Evolutionary conservation across 345 rosid genomes (phyloP).

Genomic region (Arabidopsis thaliana): TAIR10.1 NC_003070.9:5863501-5864000

Average conservation of each 20-base stretch:
- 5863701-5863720: slow-evolving; percentile 51
- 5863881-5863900: slow-evolving; percentile 57
- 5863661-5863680: slow-evolving; percentile 41
- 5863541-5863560: neutral
- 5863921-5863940: slow-evolving; percentile 46
- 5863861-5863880: slow-evolving; percentile 63
- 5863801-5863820: slow-evolving; percentile 33
- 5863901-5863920: slow-evolving; percentile 64
- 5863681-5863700: slow-evolving; percentile 53
- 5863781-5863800: slow-evolving; percentile 12
- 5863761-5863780: neutral
- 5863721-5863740: slow-evolving; percentile 43
- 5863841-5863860: slow-evolving; percentile 76
- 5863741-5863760: slow-evolving; percentile 14
- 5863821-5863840: slow-evolving; percentile 51
- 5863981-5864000: slow-evolving; percentile 13
- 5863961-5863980: neutral
- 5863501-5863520: no score
- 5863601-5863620: slow-evolving; percentile 37
- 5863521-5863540: neutral
- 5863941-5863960: slow-evolving; percentile 29
- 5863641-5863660: neutral
- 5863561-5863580: slow-evolving; percentile 4
- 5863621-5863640: neutral
- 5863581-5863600: slow-evolving; percentile 14